A percentile compares a stretch with the other conserved stretches of the same genome.
These are phyloP conservation scores for Dipodascus albidus DNA, from an alignment of 805 yeast genomes.

Conservation along the genomic window DNA sequence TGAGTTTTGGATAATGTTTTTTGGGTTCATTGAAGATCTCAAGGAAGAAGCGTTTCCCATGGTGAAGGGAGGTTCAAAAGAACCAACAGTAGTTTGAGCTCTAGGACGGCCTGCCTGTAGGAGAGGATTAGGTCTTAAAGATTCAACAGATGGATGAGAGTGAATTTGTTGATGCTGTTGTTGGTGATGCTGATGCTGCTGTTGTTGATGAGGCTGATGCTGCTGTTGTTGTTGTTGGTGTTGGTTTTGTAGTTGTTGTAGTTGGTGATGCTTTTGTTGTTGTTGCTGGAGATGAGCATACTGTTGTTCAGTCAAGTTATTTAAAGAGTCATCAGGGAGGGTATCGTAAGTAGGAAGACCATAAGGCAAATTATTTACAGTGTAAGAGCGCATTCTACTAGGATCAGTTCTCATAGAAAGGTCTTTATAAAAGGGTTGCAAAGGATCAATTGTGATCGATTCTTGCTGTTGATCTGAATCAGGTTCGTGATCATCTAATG, in stretches of 20 bases:
- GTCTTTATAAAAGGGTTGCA: constrained; percentile 21
- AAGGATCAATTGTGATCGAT: constrained; percentile 19
- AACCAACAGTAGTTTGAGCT: constrained; percentile 13
- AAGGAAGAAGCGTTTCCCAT: not conserved
- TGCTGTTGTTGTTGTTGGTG: constrained; percentile 5
- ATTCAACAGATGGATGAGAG: constrained; percentile 1
- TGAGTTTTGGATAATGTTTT: constrained; percentile 11
- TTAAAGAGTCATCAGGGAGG: constrained; percentile 1
- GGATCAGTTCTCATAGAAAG: constrained; percentile 24
- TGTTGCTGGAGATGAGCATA: constrained; percentile 15
- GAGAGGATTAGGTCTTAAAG: constrained; percentile 3
- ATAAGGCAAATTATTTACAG: constrained; percentile 16
- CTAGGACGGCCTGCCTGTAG: constrained; percentile 7
- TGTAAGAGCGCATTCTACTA: constrained; percentile 22
- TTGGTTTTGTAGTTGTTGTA: constrained; percentile 8
- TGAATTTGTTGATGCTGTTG: constrained; percentile 11
- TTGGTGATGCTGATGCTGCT: constrained; percentile 11
- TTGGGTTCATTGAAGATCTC: constrained; percentile 10
- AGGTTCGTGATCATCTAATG: not conserved
- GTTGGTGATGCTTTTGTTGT: constrained; percentile 9
- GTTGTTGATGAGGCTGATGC: constrained; percentile 10
- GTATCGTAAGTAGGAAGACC: constrained; percentile 34
- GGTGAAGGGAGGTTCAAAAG: constrained; percentile 7
- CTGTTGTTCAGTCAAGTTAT: constrained; percentile 6
- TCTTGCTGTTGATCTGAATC: not conserved